Conservation (phyloP, 495 filamentous ascomycete species). For the Aspergillus saccharolyticus region DNA sequence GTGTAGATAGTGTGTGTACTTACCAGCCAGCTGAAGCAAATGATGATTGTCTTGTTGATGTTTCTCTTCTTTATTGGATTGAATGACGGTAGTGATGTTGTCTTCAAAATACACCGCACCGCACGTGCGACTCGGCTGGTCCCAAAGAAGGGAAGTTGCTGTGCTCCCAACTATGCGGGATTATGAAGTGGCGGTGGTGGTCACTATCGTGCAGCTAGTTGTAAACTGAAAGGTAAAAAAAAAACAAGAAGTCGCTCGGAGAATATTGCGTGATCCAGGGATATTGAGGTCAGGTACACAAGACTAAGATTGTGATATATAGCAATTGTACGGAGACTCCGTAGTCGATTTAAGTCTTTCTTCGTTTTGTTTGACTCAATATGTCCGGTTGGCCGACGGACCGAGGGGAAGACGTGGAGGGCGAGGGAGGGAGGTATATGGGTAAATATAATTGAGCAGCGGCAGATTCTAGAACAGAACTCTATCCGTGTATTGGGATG, state of each 20-base stretch:
- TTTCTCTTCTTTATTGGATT: conserved; percentile 5
- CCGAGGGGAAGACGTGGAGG: neutral
- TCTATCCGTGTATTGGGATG: neutral
- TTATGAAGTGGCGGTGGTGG: conserved; percentile 14
- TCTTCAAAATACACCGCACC: conserved; percentile 3
- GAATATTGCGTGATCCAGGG: conserved; percentile 12
- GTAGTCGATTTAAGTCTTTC: neutral
- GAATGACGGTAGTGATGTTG: neutral
- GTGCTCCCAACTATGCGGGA: conserved; percentile 15
- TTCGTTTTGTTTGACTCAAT: no score
- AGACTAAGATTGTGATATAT: conserved; percentile 4
- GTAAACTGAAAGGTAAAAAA: conserved; percentile 4
- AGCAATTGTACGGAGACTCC: no score
- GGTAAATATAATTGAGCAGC: conserved; percentile 1
- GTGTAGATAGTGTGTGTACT: no score
- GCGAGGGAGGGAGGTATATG: neutral
- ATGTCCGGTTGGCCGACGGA: neutral
- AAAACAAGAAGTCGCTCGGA: conserved; percentile 19
- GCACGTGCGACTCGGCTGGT: conserved; percentile 8
- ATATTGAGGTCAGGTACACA: conserved; percentile 5
- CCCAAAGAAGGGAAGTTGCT: neutral
- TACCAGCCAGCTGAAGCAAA: no score
- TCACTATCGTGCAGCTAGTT: conserved; percentile 7
- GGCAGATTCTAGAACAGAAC: conserved; percentile 13
- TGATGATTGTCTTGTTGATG: no score